phyloP scores from a whole-genome alignment of 1,284 basidiomycete species.

The Moniliophthora roreri region DNA sequence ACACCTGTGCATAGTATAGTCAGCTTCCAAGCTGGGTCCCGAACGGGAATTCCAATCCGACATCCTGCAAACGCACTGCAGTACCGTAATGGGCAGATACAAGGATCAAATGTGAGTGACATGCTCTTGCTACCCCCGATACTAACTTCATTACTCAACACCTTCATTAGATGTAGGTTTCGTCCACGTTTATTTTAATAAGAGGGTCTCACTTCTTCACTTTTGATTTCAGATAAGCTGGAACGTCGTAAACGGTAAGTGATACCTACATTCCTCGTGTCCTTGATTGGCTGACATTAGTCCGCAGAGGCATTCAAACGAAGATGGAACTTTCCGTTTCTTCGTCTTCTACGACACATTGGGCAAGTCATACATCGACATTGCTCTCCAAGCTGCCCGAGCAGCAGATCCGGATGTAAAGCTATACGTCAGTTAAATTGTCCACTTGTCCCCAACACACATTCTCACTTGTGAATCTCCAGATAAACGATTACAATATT shows the following conservation, averaged over 20 bases:
- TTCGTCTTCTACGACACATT: slow-evolving; percentile 19
- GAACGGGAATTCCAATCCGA: slow-evolving; percentile 35
- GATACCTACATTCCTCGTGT: not conserved
- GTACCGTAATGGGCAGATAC: slow-evolving; percentile 40
- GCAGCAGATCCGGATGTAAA: slow-evolving; percentile 23
- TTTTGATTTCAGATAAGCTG: slow-evolving; percentile 20
- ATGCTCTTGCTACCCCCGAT: not conserved
- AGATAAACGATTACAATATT: slow-evolving; percentile 42
- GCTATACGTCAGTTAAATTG: slow-evolving; percentile 14
- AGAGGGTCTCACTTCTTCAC: too few species aligned
- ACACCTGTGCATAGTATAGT: slow-evolving; percentile 48
- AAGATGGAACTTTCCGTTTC: slow-evolving; percentile 44
- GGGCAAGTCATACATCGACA: slow-evolving; percentile 22
- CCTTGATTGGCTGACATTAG: not conserved
- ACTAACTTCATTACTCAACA: not conserved
- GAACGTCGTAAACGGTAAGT: slow-evolving; percentile 30
- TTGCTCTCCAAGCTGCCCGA: slow-evolving; percentile 24
- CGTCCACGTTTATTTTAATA: too few species aligned
- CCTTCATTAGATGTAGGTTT: not conserved
- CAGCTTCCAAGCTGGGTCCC: slow-evolving; percentile 46
- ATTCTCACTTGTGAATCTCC: slow-evolving; percentile 12
- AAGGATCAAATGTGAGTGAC: slow-evolving; percentile 40
- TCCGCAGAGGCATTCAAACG: slow-evolving; percentile 44
- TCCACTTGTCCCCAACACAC: not conserved
- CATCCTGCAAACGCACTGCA: slow-evolving; percentile 41